A percentile compares a stretch with the other conserved stretches of the same genome.
phyloP scores from a whole-genome alignment of 106 monocot genomes.

The Acorus gramineus region DNA sequence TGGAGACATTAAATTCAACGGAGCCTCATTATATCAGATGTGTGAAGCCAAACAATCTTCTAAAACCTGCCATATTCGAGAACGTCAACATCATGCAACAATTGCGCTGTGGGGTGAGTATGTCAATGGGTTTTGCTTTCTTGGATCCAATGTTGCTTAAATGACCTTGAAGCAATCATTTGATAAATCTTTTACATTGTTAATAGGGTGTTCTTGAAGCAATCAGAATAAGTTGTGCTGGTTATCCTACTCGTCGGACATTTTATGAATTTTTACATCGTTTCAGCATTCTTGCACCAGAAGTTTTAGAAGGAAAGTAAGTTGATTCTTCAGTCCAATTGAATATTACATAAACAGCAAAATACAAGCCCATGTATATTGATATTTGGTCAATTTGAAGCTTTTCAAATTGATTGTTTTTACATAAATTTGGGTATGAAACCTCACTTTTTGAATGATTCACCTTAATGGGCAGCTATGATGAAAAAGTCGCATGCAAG shows the following conservation, averaged over 20 bases:
- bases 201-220: constrained; percentile 96
- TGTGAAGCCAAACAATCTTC: constrained; percentile 93
- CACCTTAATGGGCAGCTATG: constrained; percentile 33
- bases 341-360: no score
- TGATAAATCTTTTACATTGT: background rate
- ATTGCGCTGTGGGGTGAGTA: constrained; percentile 95
- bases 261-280: constrained; percentile 97
- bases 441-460: background rate
- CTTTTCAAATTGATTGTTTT: no score
- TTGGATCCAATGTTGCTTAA: no score
- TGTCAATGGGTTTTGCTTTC: background rate
- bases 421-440: no score
- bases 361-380: background rate
- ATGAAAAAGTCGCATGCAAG: constrained; percentile 84
- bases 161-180: no score
- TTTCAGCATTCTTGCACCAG: constrained; percentile 80
- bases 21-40: constrained; percentile 99
- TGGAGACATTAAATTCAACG: constrained; percentile 96
- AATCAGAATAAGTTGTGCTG: constrained; percentile 97
- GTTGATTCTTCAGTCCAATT: constrained; percentile 4
- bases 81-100: constrained; percentile 96
- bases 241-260: constrained; percentile 89
- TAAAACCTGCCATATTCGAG: constrained; percentile 94
- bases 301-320: constrained; percentile 82
- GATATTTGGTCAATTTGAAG: background rate